A percentile compares a stretch with the other conserved stretches of the same genome.
Conservation (phyloP, 805 yeast species). For the Allodekkera sacchari region DNA sequence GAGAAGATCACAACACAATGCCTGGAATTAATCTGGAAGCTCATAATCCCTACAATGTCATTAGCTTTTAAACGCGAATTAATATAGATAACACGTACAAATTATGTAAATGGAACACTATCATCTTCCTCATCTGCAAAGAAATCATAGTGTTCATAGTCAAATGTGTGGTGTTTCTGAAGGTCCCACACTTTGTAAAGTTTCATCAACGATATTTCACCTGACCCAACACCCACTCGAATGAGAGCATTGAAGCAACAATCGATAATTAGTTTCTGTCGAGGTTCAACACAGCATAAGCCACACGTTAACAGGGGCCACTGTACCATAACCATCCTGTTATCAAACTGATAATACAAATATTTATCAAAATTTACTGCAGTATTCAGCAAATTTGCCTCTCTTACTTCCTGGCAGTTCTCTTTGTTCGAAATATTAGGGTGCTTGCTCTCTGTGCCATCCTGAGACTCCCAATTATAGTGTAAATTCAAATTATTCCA, state of each 20-base stretch:
- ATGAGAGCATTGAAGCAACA: conserved; percentile 27
- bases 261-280: conserved; percentile 25
- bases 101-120: conserved; percentile 27
- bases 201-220: conserved; percentile 25
- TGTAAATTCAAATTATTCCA: conserved; percentile 9
- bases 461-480: conserved; percentile 8
- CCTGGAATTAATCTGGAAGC: too few relatives aligned
- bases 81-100: too few relatives aligned
- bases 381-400: too few relatives aligned
- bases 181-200: conserved; percentile 23
- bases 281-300: conserved; percentile 22
- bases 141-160: conserved; percentile 16
- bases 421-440: too few relatives aligned
- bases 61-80: too few relatives aligned
- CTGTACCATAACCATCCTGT: conserved; percentile 28
- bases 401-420: too few relatives aligned
- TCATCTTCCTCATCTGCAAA: conserved; percentile 26
- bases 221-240: conserved; percentile 28
- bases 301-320: conserved; percentile 31
- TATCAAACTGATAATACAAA: conserved; percentile 25
- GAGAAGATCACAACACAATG: too few relatives aligned
- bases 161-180: conserved; percentile 18
- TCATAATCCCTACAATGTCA: too few relatives aligned
- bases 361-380: conserved; percentile 20
- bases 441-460: not conserved